Base-by-base conservation (phyloP, 176 grass and related monocot genomes). In the Stipa capillata region DNA sequence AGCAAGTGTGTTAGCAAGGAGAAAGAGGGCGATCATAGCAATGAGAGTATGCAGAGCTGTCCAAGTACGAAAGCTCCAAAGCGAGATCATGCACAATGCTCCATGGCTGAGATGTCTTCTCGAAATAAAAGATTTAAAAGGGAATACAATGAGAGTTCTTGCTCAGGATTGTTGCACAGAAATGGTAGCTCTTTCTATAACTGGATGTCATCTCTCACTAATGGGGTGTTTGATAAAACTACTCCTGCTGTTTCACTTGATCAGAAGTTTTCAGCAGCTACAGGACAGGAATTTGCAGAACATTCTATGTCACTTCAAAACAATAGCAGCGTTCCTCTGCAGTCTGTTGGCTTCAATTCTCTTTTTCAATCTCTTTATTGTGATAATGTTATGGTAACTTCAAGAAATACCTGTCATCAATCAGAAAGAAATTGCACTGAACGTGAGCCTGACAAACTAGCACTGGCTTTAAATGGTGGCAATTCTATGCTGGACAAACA, bases 121-220 rank as follows among this genome's bases (percentile, higher is more conserved):
- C 33, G 83, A 69, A 90, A 51, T 56, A 98, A 94, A 86, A 87
- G 78, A 72, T 74, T 21, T 36, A 92, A 80, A 84, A 83, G 56
- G 41, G 89, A 89, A 77, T 76, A 79, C 33, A 89, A 92, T 55
- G 80, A 72, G 59, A 85, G 80, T 69, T 77, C 88, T 56, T 77
- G 77, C 32, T 81, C 83, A 50, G 88, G 65, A 69, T 72, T 87
- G 54, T 76, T 90, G 37, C 43, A 73, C 17, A 77, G 81, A 78
- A 86, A 90, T 71, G 85, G 77, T 32, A 90, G 79, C 58, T 92
- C 92, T 49, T 98, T 98, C 85, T 76, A 90, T 72, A 94, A 98
- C 74, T 98, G 95, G 95, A 94, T 98, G 73, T 94, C 95, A 50
- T 73, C 87, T 20, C 87, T 98, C 41, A 86, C 90, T 27, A 94